A percentile compares a stretch with the other conserved stretches of the same genome.
These are phyloP conservation scores for Phylloporus sp. DNA, from an alignment of 768 basidiomycete species.

Conservation along the genomic window DNA sequence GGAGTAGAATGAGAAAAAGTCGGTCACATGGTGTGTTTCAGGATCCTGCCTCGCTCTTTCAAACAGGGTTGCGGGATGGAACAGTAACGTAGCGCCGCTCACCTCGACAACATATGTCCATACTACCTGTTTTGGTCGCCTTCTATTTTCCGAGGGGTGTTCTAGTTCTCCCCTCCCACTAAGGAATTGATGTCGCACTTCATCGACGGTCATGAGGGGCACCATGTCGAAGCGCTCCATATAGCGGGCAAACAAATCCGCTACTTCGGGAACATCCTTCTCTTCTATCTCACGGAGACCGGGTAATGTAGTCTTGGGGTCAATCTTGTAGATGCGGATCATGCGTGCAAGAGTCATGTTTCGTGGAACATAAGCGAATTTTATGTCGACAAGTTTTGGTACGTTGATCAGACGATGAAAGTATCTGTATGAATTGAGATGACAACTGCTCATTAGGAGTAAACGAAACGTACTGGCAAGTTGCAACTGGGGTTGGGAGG, in stretches of 20 bases:
- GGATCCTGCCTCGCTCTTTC: slow-evolving; percentile 56
- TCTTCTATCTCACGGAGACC: slow-evolving; percentile 90
- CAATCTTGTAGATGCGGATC: slow-evolving; percentile 70
- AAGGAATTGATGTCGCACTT: slow-evolving; percentile 82
- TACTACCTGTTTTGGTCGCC: slow-evolving; percentile 79
- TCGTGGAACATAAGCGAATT: slow-evolving; percentile 84
- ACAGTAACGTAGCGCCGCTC: slow-evolving; percentile 28
- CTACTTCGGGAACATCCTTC: slow-evolving; percentile 66
- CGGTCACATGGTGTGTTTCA: slow-evolving; percentile 77
- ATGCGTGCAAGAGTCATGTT: slow-evolving; percentile 90
- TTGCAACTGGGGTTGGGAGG: slow-evolving; percentile 88
- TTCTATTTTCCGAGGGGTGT: slow-evolving; percentile 28
- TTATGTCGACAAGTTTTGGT: slow-evolving; percentile 85
- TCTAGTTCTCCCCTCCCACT: slow-evolving; percentile 69
- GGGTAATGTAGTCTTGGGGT: slow-evolving; percentile 44
- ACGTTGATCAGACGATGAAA: slow-evolving; percentile 91
- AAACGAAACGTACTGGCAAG: slow-evolving; percentile 58
- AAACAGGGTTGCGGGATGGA: neutral
- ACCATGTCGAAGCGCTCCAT: slow-evolving; percentile 84
- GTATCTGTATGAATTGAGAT: slow-evolving; percentile 51
- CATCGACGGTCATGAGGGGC: slow-evolving; percentile 70
- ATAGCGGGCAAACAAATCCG: slow-evolving; percentile 68
- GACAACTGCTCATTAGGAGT: neutral
- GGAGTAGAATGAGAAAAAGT: slow-evolving; percentile 96
- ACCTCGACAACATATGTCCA: slow-evolving; percentile 97